phyloP scores from a whole-genome alignment of 805 yeast species.

The Candida methanosorbosa region DNA sequence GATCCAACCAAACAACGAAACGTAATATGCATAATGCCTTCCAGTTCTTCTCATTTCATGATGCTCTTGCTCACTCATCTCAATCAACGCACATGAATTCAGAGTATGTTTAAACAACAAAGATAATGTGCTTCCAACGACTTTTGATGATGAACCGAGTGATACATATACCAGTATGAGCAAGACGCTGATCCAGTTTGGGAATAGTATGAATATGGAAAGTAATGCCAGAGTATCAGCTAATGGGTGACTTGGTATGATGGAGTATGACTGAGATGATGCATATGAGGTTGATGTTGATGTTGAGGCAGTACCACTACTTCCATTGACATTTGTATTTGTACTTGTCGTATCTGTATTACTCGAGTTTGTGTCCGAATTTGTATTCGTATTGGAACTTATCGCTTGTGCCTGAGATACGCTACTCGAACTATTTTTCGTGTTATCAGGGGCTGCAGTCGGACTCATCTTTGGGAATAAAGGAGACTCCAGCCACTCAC shows the following conservation, averaged over 20 bases:
- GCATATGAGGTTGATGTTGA: background rate
- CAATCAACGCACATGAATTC: too few relatives aligned
- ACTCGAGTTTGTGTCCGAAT: background rate
- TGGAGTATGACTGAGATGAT: background rate
- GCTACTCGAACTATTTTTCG: background rate
- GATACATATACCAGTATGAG: slow-evolving; percentile 12
- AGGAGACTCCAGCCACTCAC: too few relatives aligned
- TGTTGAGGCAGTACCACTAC: background rate
- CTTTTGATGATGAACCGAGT: slow-evolving; percentile 15
- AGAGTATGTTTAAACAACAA: slow-evolving; percentile 17
- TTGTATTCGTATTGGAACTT: background rate
- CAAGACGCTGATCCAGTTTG: slow-evolving; percentile 18
- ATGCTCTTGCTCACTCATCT: too few relatives aligned
- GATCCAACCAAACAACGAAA: slow-evolving; percentile 7
- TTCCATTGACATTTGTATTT: too few relatives aligned
- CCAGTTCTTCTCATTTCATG: too few relatives aligned
- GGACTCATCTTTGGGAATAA: too few relatives aligned
- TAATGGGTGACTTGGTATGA: slow-evolving; percentile 16
- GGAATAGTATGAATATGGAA: slow-evolving; percentile 17
- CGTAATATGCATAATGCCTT: background rate
- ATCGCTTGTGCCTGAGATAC: background rate
- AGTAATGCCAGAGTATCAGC: slow-evolving; percentile 20
- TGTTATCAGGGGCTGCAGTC: background rate
- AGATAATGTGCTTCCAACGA: slow-evolving; percentile 19
- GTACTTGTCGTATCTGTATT: background rate